These are phyloP conservation scores for Sarocladium kiliense DNA, from an alignment of 2,329 filamentous ascomycete species.

Conservation along the genomic window DNA sequence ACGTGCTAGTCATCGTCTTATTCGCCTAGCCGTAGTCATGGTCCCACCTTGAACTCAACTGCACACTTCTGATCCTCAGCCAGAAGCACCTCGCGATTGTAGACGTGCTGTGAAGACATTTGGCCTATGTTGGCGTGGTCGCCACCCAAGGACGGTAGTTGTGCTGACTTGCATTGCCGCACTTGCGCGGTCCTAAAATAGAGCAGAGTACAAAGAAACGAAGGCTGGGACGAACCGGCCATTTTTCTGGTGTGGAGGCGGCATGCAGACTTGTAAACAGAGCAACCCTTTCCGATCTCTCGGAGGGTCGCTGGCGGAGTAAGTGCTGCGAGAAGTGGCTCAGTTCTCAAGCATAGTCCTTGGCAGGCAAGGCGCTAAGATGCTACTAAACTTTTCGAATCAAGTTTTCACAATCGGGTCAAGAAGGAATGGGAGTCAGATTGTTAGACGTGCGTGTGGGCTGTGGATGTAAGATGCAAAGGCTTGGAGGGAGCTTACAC, in stretches of 20 bases:
- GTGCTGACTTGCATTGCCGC: conserved; percentile 6
- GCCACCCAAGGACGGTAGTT: background rate
- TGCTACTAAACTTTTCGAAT: background rate
- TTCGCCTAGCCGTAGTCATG: too few relatives aligned
- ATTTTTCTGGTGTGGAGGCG: background rate
- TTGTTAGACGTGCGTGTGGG: background rate
- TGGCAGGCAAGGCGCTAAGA: background rate
- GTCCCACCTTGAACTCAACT: too few relatives aligned
- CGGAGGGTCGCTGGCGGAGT: background rate
- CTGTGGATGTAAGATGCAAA: too few relatives aligned
- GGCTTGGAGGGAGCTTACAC: background rate
- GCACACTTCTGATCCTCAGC: too few relatives aligned
- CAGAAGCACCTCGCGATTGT: too few relatives aligned
- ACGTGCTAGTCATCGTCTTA: too few relatives aligned
- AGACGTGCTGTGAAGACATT: too few relatives aligned
- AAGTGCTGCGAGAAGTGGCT: conserved; percentile 1
- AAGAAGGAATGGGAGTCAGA: background rate
- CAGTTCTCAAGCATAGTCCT: background rate
- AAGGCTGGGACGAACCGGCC: background rate
- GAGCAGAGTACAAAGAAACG: background rate
- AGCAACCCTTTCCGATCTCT: too few relatives aligned
- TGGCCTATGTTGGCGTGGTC: background rate
- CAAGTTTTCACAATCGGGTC: background rate
- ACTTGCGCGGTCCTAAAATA: background rate
- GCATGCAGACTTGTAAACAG: background rate